Conservation (phyloP, 208 protist genomes). For the Crithidia mellificae region DNA sequence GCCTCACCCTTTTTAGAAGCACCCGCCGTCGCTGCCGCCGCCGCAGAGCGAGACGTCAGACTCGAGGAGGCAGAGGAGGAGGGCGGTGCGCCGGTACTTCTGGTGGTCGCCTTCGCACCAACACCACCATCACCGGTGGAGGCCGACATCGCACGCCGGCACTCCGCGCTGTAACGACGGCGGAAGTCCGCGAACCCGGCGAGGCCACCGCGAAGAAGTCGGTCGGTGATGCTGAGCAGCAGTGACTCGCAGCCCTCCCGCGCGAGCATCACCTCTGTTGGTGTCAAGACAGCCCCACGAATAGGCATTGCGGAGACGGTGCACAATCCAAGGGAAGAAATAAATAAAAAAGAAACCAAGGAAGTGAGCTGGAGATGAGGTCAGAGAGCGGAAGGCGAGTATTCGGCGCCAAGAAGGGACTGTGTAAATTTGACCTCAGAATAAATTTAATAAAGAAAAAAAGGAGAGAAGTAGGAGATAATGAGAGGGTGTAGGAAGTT, state of each 20-base stretch:
- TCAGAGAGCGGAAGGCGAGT: no score
- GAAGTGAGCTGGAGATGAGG: no score
- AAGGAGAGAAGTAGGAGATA: no score
- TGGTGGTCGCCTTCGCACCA: not conserved
- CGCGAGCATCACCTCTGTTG: constrained; percentile 52
- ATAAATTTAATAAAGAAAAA: no score
- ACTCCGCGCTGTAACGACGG: constrained; percentile 31
- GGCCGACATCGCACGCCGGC: constrained; percentile 26
- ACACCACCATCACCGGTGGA: not conserved
- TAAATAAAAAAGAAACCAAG: constrained; percentile 18
- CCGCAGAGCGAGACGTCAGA: no score
- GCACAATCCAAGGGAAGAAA: constrained; percentile 13
- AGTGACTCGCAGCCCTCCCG: constrained; percentile 57
- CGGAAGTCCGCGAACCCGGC: constrained; percentile 59
- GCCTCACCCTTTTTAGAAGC: no score
- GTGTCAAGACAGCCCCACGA: constrained; percentile 16
- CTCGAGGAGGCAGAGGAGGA: not conserved
- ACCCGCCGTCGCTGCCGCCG: no score
- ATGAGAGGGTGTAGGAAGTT: no score
- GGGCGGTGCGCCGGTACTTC: not conserved
- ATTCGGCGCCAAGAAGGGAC: no score
- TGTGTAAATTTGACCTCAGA: no score
- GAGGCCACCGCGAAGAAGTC: constrained; percentile 73
- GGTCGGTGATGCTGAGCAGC: constrained; percentile 48
- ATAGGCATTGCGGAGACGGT: constrained; percentile 18